These are phyloP conservation scores for Monocercomonoides exilis DNA, from an alignment of 78 protist genomes.

Conservation along the genomic window DNA sequence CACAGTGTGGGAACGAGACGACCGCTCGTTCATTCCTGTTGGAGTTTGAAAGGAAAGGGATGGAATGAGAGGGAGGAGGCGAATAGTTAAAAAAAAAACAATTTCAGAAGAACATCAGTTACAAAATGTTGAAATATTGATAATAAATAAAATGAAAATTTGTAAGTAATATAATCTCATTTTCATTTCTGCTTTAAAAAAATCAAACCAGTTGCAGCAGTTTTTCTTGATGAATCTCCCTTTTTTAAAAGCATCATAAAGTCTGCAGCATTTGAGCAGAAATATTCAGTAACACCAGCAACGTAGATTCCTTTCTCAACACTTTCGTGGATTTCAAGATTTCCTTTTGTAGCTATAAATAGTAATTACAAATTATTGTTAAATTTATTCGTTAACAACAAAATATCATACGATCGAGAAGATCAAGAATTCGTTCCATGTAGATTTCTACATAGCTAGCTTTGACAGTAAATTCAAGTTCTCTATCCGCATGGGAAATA, in stretches of 20 bases:
- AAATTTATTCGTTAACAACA: neutral
- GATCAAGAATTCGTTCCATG: slow-evolving; percentile 36
- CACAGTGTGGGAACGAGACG: slow-evolving; percentile 36
- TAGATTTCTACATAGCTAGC: slow-evolving; percentile 45
- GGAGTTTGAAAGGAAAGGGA: no score
- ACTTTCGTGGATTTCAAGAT: slow-evolving; percentile 6
- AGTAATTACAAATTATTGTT: no score
- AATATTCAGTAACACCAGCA: neutral
- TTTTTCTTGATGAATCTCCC: neutral
- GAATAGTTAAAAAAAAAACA: no score
- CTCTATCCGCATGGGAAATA: neutral
- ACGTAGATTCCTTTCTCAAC: slow-evolving; percentile 4
- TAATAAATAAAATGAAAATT: no score
- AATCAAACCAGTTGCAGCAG: slow-evolving; percentile 12
- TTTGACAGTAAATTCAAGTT: neutral
- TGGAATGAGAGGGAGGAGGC: no score
- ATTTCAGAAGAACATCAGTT: no score
- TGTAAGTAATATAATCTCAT: no score
- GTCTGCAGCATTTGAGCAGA: neutral
- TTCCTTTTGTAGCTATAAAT: neutral
- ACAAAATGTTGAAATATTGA: no score
- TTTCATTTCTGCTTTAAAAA: no score
- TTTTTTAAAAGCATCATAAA: neutral
- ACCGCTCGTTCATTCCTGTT: slow-evolving; percentile 25
- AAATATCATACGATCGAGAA: slow-evolving; percentile 5